Evolutionary conservation across 2,329 filamentous ascomycete species (phyloP).

Genomic region (Paecilomyces variotii): DNA sequence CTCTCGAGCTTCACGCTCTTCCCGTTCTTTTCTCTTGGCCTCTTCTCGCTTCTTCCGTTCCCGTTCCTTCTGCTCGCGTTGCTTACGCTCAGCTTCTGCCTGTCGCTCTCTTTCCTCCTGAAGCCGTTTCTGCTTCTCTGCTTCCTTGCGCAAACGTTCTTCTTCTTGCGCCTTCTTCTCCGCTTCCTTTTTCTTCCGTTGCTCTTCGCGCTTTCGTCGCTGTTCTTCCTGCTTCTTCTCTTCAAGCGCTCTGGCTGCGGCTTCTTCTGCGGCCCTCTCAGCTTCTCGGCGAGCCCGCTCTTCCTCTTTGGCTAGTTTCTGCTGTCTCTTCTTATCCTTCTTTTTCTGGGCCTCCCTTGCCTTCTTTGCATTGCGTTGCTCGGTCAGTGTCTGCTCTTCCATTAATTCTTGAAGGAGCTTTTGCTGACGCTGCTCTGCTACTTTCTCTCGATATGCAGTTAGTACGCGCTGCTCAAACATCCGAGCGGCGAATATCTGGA

Average conservation of each 20-base stretch:
- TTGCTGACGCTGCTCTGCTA: constrained; percentile 82
- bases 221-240: constrained; percentile 74
- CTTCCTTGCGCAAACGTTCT: constrained; percentile 74
- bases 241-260: constrained; percentile 65
- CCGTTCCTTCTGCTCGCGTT: constrained; percentile 67
- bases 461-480: constrained; percentile 99
- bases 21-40: constrained; percentile 68
- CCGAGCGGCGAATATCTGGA: constrained; percentile 95
- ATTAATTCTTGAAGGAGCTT: constrained; percentile 86
- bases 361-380: constrained; percentile 82
- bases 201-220: constrained; percentile 75
- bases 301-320: constrained; percentile 83
- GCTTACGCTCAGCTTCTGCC: constrained; percentile 76
- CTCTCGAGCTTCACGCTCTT: constrained; percentile 52
- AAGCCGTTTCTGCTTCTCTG: constrained; percentile 68
- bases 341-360: constrained; percentile 89
- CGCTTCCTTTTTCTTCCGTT: constrained; percentile 81
- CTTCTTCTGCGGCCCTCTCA: constrained; percentile 81
- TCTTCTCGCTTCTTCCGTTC: constrained; percentile 71
- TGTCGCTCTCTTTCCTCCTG: constrained; percentile 82
- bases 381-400: constrained; percentile 69
- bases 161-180: constrained; percentile 88
- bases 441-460: constrained; percentile 95
- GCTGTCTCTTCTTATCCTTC: constrained; percentile 85
- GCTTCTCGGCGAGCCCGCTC: constrained; percentile 82